phyloP scores from a whole-genome alignment of 2,329 filamentous ascomycete species.

The Pleomassaria siparia region DNA sequence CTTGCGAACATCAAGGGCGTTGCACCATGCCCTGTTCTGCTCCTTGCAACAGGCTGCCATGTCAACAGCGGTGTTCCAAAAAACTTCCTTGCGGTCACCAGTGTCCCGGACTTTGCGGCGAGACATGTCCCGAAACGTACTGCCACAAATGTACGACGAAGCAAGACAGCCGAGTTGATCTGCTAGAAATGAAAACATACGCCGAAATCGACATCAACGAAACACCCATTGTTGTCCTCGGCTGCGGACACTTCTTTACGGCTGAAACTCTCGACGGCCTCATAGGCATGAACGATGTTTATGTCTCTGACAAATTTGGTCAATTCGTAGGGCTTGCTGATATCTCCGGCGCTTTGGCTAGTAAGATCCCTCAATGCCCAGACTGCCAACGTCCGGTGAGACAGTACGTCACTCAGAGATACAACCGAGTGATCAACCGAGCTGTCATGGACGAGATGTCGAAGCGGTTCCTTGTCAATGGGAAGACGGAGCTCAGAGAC shows the following conservation, averaged over 20 bases:
- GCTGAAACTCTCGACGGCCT: conserved; percentile 31
- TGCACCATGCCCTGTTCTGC: conserved; percentile 42
- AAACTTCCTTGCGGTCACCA: conserved; percentile 32
- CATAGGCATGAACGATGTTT: conserved; percentile 30
- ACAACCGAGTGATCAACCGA: conserved; percentile 41
- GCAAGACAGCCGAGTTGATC: conserved; percentile 23
- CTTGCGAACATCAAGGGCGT: conserved; percentile 34
- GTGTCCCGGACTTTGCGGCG: conserved; percentile 36
- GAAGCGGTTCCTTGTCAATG: conserved; percentile 37
- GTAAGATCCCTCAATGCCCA: conserved; percentile 34
- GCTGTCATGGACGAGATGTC: conserved; percentile 43
- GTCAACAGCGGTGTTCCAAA: conserved; percentile 29
- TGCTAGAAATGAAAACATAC: conserved; percentile 27
- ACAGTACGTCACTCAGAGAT: conserved; percentile 38
- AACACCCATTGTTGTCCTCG: conserved; percentile 27
- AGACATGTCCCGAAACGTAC: conserved; percentile 23
- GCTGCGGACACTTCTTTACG: conserved; percentile 37
- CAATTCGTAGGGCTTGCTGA: conserved; percentile 28
- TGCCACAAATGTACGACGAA: conserved; percentile 27
- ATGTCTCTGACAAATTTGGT: conserved; percentile 14
- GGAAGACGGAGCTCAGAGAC: background rate
- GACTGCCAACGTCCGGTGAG: conserved; percentile 35
- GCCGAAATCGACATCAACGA: conserved; percentile 32
- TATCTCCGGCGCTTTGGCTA: conserved; percentile 22
- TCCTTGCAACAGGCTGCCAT: conserved; percentile 35